A percentile compares a stretch with the other conserved stretches of the same genome.
Conservation (phyloP, 2,329 filamentous ascomycete species). For the Monilinia fructicola region DNA sequence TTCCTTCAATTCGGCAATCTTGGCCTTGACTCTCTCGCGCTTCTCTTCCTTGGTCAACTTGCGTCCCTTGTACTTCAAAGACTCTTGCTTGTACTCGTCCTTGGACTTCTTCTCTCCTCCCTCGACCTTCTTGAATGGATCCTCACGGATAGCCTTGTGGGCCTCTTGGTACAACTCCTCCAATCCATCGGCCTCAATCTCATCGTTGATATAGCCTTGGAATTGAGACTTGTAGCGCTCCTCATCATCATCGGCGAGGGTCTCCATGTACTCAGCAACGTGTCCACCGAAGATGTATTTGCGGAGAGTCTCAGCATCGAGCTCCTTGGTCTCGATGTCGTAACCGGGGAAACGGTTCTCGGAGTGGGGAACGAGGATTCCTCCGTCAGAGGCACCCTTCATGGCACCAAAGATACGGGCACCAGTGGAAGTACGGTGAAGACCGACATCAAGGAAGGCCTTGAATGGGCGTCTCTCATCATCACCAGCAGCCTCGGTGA, state of each 20-base stretch:
- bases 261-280: constrained; percentile 99
- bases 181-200: constrained; percentile 91
- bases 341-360: constrained; percentile 99
- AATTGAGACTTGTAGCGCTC: constrained; percentile 99
- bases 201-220: constrained; percentile 95
- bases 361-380: constrained; percentile 94
- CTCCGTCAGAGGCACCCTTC: constrained; percentile 99
- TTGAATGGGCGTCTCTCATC: constrained; percentile 98
- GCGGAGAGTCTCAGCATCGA: constrained; percentile 93
- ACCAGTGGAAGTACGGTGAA: constrained; percentile 95
- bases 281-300: constrained; percentile 99
- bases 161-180: constrained; percentile 96
- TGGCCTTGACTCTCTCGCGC: constrained; percentile 79
- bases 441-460: constrained; percentile 96
- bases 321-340: constrained; percentile 97
- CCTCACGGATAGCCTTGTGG: constrained; percentile 94
- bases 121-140: constrained; percentile 93
- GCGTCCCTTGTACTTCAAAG: constrained; percentile 76
- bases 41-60: constrained; percentile 86
- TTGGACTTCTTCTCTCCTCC: constrained; percentile 84
- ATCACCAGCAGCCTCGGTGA: constrained; percentile 87
- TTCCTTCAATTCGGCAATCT: constrained; percentile 77
- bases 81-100: constrained; percentile 95
- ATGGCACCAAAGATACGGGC: constrained; percentile 98
- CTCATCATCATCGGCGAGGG: constrained; percentile 98